Evolutionary conservation across 257 asterid genomes (phyloP).

Genomic region (Forsythia suspensa): DNA sequence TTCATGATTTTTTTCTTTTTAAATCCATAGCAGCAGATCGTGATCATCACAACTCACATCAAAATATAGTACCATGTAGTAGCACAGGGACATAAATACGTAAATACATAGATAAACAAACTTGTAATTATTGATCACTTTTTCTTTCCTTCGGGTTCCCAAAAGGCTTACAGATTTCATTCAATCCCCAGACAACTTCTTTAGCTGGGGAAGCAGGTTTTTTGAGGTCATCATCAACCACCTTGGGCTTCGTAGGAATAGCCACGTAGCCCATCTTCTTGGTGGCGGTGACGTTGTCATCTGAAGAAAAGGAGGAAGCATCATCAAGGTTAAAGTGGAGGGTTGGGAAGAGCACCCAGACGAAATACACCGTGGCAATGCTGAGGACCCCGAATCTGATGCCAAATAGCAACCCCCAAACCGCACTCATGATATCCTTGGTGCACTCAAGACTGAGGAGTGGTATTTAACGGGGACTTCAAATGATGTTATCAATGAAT

Average conservation of each 20-base stretch:
- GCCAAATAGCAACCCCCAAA: conserved; percentile 70
- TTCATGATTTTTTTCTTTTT: neutral
- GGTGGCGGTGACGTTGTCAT: conserved; percentile 41
- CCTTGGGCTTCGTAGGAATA: conserved; percentile 38
- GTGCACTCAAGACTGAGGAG: conserved; percentile 58
- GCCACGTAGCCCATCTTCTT: conserved; percentile 49
- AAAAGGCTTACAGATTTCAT: neutral
- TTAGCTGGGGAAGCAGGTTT: conserved; percentile 46
- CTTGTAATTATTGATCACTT: neutral
- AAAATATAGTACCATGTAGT: neutral
- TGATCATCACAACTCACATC: neutral
- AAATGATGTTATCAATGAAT: conserved; percentile 15
- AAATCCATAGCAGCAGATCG: neutral
- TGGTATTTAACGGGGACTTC: conserved; percentile 46
- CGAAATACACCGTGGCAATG: conserved; percentile 58
- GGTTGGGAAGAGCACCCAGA: conserved; percentile 62
- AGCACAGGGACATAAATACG: neutral
- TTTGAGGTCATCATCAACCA: conserved; percentile 43
- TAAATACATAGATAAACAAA: neutral
- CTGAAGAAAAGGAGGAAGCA: conserved; percentile 31
- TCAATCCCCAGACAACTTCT: conserved; percentile 48
- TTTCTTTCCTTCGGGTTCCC: neutral
- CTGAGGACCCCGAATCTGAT: conserved; percentile 83
- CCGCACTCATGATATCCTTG: conserved; percentile 72
- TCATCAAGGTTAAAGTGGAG: conserved; percentile 50